These are phyloP conservation scores for Cryptococcus neoformans DNA, from an alignment of 1,284 basidiomycete species.

Conservation along the genomic window DNA sequence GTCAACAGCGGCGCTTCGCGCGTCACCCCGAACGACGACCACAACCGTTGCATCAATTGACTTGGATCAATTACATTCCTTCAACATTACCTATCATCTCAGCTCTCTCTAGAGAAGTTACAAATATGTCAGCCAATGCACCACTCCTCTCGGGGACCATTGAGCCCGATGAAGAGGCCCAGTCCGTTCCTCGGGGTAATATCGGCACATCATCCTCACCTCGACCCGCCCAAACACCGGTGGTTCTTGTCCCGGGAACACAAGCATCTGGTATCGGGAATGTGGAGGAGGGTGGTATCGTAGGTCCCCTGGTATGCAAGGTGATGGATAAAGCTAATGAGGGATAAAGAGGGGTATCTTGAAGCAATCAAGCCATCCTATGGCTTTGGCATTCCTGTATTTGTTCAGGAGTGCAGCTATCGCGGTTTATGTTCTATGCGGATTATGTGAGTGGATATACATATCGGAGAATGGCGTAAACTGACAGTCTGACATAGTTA, in stretches of 20 bases:
- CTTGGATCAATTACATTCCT: no score
- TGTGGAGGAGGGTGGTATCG: conserved; percentile 46
- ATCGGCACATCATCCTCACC: conserved; percentile 29
- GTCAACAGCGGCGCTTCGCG: no score
- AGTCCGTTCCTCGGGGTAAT: conserved; percentile 34
- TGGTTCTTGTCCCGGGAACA: conserved; percentile 45
- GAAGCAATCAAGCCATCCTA: conserved; percentile 72
- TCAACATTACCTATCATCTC: no score
- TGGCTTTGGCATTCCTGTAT: conserved; percentile 77
- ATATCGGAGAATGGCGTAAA: not conserved
- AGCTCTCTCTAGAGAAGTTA: no score
- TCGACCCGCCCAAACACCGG: conserved; percentile 16
- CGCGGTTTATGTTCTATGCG: conserved; percentile 80
- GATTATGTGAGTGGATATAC: conserved; percentile 50
- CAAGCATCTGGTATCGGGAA: conserved; percentile 13
- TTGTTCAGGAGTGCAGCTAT: conserved; percentile 81
- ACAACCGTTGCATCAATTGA: no score
- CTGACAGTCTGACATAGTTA: conserved; percentile 51
- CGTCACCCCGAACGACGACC: no score
- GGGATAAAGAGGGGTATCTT: conserved; percentile 42
- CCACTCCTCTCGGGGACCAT: conserved; percentile 49
- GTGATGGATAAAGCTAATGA: not conserved
- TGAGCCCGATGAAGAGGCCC: conserved; percentile 46
- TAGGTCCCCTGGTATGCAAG: conserved; percentile 19
- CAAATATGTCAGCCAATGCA: conserved; percentile 30